These are phyloP conservation scores for Fusarium bactridioides DNA, from an alignment of 2,329 filamentous ascomycete genomes.

Conservation along the genomic window DNA sequence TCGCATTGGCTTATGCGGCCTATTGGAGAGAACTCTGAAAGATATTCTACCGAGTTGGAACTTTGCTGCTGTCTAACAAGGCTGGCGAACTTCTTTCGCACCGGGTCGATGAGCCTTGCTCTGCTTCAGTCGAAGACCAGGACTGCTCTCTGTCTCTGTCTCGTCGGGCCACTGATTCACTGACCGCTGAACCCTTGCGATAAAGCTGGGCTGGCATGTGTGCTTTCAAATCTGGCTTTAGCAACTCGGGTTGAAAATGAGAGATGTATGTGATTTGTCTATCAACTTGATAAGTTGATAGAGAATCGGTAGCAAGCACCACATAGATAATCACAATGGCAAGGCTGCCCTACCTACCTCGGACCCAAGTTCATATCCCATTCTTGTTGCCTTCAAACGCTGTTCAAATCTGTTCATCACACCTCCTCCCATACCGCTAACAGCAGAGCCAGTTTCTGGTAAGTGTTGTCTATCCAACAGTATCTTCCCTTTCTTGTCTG, in stretches of 20 bases:
- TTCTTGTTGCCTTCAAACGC: not conserved
- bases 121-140: not conserved
- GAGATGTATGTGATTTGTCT: not conserved
- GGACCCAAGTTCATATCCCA: not conserved
- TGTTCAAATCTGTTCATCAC: not conserved
- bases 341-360: not conserved
- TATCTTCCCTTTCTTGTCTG: not conserved
- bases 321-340: not conserved
- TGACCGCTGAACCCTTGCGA: not conserved
- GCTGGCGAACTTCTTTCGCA: not conserved
- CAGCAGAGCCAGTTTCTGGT: not conserved
- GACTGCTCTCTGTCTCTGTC: not conserved
- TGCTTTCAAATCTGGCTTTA: not conserved
- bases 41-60: no score
- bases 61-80: no score
- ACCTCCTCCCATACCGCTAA: not conserved
- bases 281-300: not conserved
- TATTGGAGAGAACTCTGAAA: not conserved
- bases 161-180: not conserved
- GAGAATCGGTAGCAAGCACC: not conserved
- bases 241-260: not conserved
- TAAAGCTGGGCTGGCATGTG: no score
- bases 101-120: not conserved
- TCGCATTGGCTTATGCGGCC: not conserved
- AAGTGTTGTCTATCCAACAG: not conserved